These are phyloP conservation scores for Dendrobium huoshanense DNA, from an alignment of 106 monocot species.

Conservation along the genomic window DNA sequence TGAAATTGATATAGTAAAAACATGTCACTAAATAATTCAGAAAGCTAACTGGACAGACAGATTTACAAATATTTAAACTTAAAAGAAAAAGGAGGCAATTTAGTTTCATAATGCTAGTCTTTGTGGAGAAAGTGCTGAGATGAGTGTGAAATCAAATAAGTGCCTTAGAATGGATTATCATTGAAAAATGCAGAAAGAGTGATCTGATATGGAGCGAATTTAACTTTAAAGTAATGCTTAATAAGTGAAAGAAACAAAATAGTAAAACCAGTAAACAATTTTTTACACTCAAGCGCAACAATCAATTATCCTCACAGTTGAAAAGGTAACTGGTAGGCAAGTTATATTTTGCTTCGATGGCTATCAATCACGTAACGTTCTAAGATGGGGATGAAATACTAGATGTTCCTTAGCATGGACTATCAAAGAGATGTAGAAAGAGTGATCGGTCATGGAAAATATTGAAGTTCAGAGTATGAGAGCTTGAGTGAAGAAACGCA, in stretches of 20 bases:
- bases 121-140: neutral
- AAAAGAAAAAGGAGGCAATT: neutral
- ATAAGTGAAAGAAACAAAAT: neutral
- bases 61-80: conserved; percentile 5
- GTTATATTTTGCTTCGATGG: too few species aligned
- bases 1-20: conserved; percentile 18
- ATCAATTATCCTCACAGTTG: neutral
- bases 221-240: neutral
- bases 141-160: neutral
- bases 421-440: too few species aligned
- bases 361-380: too few species aligned
- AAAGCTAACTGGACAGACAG: neutral
- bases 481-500: neutral
- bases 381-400: too few species aligned
- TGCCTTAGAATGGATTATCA: neutral
- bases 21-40: neutral
- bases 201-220: neutral
- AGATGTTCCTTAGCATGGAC: too few species aligned
- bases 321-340: too few species aligned
- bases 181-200: neutral
- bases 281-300: neutral
- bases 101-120: neutral
- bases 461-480: neutral
- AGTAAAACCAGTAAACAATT: neutral
- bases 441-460: too few species aligned